Base-by-base conservation (phyloP, 495 filamentous ascomycete genomes). In the Terfezia boudieri region DNA sequence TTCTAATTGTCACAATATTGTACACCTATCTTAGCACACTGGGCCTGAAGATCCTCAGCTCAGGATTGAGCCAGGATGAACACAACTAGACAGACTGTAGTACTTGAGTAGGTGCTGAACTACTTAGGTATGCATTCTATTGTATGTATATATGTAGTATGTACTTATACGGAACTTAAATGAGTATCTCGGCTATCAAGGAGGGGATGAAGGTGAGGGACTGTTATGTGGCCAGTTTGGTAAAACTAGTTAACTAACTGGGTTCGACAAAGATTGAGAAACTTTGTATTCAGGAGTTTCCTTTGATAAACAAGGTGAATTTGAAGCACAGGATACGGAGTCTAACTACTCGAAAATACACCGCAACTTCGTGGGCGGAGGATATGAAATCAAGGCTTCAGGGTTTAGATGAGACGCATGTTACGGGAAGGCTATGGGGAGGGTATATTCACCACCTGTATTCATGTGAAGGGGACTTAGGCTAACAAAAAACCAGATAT, bases 211-310 rank as follows among this genome's bases (percentile, higher is more conserved):
- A 90, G 58, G 62, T 65, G 12, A 14, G 43, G 37, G 52, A 49
- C 41, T 1, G 9, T 5, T 16, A 14, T 35, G 35, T 14, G 22
- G 14, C 12, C 16, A 48, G 36, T 7, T 6, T 22, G 17, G 35
- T n/a, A 16, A 37, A 23, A 20, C 46, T 0, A 17, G 53, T 37
- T 35, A 20, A 49, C 55, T 61, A 50, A 60, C 59, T 1, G n/a
- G 49, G 43, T 51, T 50, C 32, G 50, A 32, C 50, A 35, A 23
- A 65, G 69, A 95, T 99, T 66, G 92, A 96, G 69, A 89, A 87
- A 72, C 75, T 99, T 52, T 96, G 90, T 70, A 83, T 96, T 55
- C 77, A 81, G 56, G 90, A 96, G 70, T 99, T 99, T 65, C 84
- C 92, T 37, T 84, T 90, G 63, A 94, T 99, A 68, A 94, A 95